phyloP scores from a whole-genome alignment of 2,329 filamentous ascomycete genomes.

The Leptoxyphium fumago region DNA sequence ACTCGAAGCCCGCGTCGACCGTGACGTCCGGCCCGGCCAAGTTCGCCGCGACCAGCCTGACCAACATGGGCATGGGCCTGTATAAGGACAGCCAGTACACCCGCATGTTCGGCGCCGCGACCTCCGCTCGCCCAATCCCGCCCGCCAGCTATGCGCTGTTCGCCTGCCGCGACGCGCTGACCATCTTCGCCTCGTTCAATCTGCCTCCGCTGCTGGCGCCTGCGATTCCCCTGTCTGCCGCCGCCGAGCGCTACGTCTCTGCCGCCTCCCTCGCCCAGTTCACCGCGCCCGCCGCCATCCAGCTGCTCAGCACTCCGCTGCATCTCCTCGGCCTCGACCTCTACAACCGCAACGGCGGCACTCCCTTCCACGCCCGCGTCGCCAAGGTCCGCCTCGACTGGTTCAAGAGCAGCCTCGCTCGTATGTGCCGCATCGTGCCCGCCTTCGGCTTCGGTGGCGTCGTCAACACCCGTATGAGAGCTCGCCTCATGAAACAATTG shows the following conservation, averaged over 20 bases:
- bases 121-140: constrained; percentile 43
- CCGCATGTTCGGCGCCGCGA: constrained; percentile 56
- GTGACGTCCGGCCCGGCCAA: constrained; percentile 65
- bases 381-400: constrained; percentile 59
- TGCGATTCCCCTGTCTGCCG: constrained; percentile 32
- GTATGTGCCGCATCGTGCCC: constrained; percentile 73
- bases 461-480: constrained; percentile 61
- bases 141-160: constrained; percentile 63
- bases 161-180: constrained; percentile 68
- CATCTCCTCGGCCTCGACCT: constrained; percentile 75
- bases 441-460: constrained; percentile 83
- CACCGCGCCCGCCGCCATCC: constrained; percentile 60
- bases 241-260: constrained; percentile 38
- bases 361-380: constrained; percentile 46
- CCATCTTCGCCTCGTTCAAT: constrained; percentile 87
- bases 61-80: constrained; percentile 74
- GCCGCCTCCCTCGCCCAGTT: constrained; percentile 54
- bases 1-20: constrained; percentile 39
- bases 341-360: constrained; percentile 52
- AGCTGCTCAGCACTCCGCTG: constrained; percentile 66
- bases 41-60: constrained; percentile 63
- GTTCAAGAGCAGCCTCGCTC: constrained; percentile 54
- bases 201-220: constrained; percentile 68
- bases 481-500: constrained; percentile 49
- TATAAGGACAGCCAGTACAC: constrained; percentile 85